A percentile compares a stretch with the other conserved stretches of the same genome.
Conservation (phyloP, 164 flowering plant species). For the grape (Vitis vinifera) region DNA sequence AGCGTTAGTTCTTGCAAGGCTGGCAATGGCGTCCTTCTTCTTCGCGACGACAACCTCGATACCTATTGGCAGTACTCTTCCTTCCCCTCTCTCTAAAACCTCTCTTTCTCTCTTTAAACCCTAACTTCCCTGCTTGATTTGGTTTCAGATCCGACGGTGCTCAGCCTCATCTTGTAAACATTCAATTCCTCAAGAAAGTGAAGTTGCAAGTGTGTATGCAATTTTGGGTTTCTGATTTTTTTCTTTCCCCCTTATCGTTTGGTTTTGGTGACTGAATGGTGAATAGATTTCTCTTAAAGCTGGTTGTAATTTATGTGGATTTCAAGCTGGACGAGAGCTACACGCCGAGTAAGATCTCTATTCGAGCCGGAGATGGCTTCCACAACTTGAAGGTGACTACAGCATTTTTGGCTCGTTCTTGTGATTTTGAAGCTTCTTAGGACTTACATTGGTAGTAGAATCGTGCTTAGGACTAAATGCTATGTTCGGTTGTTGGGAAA, state of each 20-base stretch:
- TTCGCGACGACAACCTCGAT: slow-evolving; percentile 85
- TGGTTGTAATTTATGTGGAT: slow-evolving; percentile 87
- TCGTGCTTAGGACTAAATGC: no score
- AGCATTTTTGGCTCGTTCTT: slow-evolving; percentile 5
- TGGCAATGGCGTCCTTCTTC: slow-evolving; percentile 83
- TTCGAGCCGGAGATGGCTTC: slow-evolving; percentile 93
- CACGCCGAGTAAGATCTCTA: slow-evolving; percentile 68
- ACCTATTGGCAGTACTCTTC: slow-evolving; percentile 83
- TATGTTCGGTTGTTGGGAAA: no score
- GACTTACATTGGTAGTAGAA: no score
- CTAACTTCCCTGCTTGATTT: neutral
- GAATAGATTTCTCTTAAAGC: slow-evolving; percentile 25
- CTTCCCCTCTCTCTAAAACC: neutral
- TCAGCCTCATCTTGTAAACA: slow-evolving; percentile 89
- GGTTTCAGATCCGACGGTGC: slow-evolving; percentile 86
- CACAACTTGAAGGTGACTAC: slow-evolving; percentile 81
- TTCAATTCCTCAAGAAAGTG: slow-evolving; percentile 95
- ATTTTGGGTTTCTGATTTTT: neutral
- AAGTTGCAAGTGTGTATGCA: slow-evolving; percentile 56
- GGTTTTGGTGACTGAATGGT: neutral
- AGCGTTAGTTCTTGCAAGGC: slow-evolving; percentile 97
- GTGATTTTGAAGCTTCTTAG: neutral
- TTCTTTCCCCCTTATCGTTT: neutral
- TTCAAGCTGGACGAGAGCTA: slow-evolving; percentile 97
- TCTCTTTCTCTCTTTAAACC: neutral